Conservation (phyloP, 768 basidiomycete genomes). For the Lyophyllum semitale region DNA sequence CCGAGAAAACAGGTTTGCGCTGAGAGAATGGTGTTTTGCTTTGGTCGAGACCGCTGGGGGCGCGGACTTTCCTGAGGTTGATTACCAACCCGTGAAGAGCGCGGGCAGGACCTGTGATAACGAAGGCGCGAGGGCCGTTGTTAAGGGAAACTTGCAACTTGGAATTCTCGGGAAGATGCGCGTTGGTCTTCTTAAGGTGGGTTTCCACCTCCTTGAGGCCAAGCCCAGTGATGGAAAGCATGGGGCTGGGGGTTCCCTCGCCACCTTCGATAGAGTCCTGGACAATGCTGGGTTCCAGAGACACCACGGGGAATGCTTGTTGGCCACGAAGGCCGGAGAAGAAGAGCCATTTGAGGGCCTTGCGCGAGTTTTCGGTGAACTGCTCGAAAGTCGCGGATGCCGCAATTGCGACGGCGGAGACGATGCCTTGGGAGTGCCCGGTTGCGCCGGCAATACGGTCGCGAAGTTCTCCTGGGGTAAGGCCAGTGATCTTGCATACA, state of each 20-base stretch:
- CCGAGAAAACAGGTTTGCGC: conserved; percentile 89
- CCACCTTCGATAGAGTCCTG: conserved; percentile 89
- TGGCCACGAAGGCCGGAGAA: conserved; percentile 92
- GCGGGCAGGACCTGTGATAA: conserved; percentile 89
- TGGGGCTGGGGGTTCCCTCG: conserved; percentile 91
- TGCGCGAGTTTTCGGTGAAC: conserved; percentile 73
- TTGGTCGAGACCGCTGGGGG: conserved; percentile 86
- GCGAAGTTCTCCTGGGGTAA: conserved; percentile 82
- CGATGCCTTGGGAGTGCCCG: conserved; percentile 96
- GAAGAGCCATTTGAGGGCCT: conserved; percentile 91
- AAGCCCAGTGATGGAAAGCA: conserved; percentile 90
- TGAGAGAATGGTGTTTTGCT: conserved; percentile 94
- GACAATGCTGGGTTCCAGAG: conserved; percentile 85
- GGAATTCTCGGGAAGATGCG: conserved; percentile 76
- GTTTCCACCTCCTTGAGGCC: conserved; percentile 72
- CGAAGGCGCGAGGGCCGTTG: conserved; percentile 90
- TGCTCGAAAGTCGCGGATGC: conserved; percentile 76
- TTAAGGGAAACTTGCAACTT: conserved; percentile 85
- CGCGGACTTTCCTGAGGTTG: conserved; percentile 86
- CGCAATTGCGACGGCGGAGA: conserved; percentile 89
- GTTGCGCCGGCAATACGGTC: conserved; percentile 81
- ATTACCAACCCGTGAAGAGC: conserved; percentile 95
- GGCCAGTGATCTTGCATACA: conserved; percentile 70
- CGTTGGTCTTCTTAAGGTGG: conserved; percentile 87
- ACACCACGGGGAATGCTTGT: conserved; percentile 89